phyloP scores from a whole-genome alignment of 345 rosid species.

The Lepidium africanum region DNA sequence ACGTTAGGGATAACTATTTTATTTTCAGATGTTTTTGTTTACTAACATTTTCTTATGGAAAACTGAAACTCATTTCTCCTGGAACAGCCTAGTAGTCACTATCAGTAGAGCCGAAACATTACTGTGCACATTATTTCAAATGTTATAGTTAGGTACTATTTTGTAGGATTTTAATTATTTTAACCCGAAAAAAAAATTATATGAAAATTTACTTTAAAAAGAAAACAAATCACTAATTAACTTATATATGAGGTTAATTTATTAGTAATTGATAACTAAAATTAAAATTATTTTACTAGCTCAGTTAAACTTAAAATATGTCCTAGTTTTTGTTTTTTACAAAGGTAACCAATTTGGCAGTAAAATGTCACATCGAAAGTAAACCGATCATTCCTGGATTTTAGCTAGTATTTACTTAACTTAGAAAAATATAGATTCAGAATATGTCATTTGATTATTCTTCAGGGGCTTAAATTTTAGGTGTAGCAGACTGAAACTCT shows the following conservation, averaged over 20 bases:
- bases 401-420: neutral
- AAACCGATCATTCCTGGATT: constrained; percentile 20
- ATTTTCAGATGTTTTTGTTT: neutral
- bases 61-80: neutral
- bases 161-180: too few species aligned
- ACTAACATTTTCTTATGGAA: neutral
- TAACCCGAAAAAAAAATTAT: too few species aligned
- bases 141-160: neutral
- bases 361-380: constrained; percentile 32
- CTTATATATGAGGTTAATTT: neutral
- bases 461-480: constrained; percentile 1
- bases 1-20: neutral
- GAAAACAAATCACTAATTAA: neutral
- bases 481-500: constrained; percentile 24
- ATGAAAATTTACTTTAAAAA: neutral
- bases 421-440: neutral
- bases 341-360: constrained; percentile 23
- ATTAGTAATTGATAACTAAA: neutral
- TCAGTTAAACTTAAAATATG: neutral
- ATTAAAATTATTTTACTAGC: neutral
- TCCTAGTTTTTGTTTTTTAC: neutral
- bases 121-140: neutral
- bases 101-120: neutral
- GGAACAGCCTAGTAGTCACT: neutral
- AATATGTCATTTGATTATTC: constrained; percentile 18